phyloP scores from a whole-genome alignment of 768 basidiomycete genomes.

The Mycena floridula region DNA sequence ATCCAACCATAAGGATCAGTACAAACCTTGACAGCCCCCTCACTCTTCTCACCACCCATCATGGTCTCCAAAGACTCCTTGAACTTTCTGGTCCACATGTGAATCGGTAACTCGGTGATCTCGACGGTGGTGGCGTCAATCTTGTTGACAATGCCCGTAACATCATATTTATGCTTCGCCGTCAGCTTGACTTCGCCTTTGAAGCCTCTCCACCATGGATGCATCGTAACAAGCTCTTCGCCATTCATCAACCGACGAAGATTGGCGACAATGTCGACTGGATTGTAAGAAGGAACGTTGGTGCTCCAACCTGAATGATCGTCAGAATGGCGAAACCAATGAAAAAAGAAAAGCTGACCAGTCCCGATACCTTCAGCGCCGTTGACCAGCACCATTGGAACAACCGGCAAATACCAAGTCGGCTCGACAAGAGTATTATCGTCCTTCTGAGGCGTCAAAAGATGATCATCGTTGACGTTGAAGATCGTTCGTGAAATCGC shows the following conservation, averaged over 20 bases:
- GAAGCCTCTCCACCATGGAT: slow-evolving; percentile 98
- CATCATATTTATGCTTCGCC: slow-evolving; percentile 82
- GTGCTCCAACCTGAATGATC: slow-evolving; percentile 99
- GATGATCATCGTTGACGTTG: slow-evolving; percentile 77
- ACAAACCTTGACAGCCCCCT: slow-evolving; percentile 72
- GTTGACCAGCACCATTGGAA: slow-evolving; percentile 88
- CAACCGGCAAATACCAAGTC: slow-evolving; percentile 86
- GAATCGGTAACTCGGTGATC: slow-evolving; percentile 92
- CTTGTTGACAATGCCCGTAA: slow-evolving; percentile 68
- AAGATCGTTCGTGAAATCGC: slow-evolving; percentile 72
- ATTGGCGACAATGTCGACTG: slow-evolving; percentile 83
- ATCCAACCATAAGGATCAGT: not conserved
- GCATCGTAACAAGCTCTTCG: slow-evolving; percentile 80
- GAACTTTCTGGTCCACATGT: slow-evolving; percentile 90
- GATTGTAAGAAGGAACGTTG: slow-evolving; percentile 86
- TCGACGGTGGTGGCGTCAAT: slow-evolving; percentile 85
- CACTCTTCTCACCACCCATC: slow-evolving; percentile 76
- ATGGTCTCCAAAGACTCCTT: slow-evolving; percentile 89
- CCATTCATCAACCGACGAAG: slow-evolving; percentile 80
- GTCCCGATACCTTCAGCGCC: slow-evolving; percentile 98
- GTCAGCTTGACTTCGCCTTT: slow-evolving; percentile 78
- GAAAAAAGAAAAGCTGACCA: slow-evolving; percentile 37
- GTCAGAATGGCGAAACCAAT: no score
- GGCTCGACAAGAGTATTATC: slow-evolving; percentile 87
- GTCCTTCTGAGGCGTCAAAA: slow-evolving; percentile 82